phyloP scores from a whole-genome alignment of 768 basidiomycete genomes.

The Tylopilus felleus region DNA sequence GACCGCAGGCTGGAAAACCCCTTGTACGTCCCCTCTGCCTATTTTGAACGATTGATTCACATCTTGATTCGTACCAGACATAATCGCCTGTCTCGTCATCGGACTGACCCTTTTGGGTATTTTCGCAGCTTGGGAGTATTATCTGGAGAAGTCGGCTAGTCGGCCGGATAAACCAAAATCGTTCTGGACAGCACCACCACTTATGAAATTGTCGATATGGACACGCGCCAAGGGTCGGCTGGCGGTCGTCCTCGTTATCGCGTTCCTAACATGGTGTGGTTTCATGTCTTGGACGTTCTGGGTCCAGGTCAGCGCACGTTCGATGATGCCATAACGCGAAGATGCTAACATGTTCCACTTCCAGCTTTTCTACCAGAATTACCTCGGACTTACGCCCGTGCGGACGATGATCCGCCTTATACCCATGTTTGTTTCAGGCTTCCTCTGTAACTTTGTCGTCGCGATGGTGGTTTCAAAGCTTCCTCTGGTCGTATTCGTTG shows the following conservation, averaged over 20 bases:
- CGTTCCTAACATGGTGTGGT: slow-evolving; percentile 58
- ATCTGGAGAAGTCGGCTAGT: slow-evolving; percentile 43
- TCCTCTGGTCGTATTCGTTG: slow-evolving; percentile 48
- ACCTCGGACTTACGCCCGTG: slow-evolving; percentile 36
- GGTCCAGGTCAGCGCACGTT: slow-evolving; percentile 35
- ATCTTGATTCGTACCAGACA: slow-evolving; percentile 41
- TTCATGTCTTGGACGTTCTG: slow-evolving; percentile 56
- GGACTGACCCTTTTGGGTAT: slow-evolving; percentile 50
- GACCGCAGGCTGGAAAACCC: slow-evolving; percentile 63
- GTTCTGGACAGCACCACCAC: slow-evolving; percentile 48
- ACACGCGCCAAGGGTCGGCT: slow-evolving; percentile 56
- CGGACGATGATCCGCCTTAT: slow-evolving; percentile 55
- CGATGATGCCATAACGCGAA: neutral
- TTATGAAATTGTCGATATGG: slow-evolving; percentile 66
- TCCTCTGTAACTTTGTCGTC: slow-evolving; percentile 61
- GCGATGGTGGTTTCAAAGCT: slow-evolving; percentile 38
- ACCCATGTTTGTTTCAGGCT: slow-evolving; percentile 67
- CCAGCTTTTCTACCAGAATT: slow-evolving; percentile 73
- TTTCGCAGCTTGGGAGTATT: slow-evolving; percentile 66
- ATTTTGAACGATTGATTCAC: slow-evolving; percentile 13
- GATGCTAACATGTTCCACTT: neutral
- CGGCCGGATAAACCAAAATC: slow-evolving; percentile 14
- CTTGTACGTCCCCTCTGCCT: slow-evolving; percentile 37
- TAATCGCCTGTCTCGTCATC: slow-evolving; percentile 63
- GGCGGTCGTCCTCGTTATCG: slow-evolving; percentile 56